Evolutionary conservation across 2,329 filamentous ascomycete genomes (phyloP).

Genomic region (Epichloe hybrida): DNA sequence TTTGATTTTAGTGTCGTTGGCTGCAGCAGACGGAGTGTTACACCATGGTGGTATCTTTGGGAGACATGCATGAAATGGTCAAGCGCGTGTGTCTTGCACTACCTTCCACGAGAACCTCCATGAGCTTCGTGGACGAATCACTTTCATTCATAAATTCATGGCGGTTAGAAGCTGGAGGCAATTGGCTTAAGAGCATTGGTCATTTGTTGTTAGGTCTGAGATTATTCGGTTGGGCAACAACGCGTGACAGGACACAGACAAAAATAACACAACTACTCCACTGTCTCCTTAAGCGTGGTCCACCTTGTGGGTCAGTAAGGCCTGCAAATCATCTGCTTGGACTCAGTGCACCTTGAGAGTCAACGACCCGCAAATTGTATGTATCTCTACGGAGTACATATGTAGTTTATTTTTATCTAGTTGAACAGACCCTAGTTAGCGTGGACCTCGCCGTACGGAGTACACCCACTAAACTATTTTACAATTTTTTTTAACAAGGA

Average conservation of each 20-base stretch:
- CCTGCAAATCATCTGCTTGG: too few species aligned
- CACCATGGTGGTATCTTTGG: neutral
- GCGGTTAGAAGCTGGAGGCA: too few species aligned
- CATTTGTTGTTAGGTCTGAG: neutral
- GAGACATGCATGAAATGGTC: neutral
- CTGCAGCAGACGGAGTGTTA: neutral
- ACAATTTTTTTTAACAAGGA: too few species aligned
- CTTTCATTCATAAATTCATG: neutral
- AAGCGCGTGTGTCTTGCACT: neutral
- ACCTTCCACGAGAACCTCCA: neutral
- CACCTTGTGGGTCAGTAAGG: too few species aligned
- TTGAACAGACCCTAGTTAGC: too few species aligned
- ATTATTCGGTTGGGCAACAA: neutral
- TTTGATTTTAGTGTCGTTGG: neutral
- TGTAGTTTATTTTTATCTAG: too few species aligned
- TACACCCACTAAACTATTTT: too few species aligned
- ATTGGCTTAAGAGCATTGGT: neutral
- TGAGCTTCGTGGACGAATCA: neutral
- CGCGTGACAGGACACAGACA: neutral
- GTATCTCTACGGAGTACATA: too few species aligned
- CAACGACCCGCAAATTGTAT: too few species aligned
- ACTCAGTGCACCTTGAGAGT: too few species aligned
- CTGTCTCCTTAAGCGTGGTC: too few species aligned
- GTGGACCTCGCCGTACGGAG: too few species aligned
- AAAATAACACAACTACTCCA: neutral